These are phyloP conservation scores for Vitis cinerea DNA, from an alignment of 164 flowering plant genomes.

Conservation along the genomic window DNA sequence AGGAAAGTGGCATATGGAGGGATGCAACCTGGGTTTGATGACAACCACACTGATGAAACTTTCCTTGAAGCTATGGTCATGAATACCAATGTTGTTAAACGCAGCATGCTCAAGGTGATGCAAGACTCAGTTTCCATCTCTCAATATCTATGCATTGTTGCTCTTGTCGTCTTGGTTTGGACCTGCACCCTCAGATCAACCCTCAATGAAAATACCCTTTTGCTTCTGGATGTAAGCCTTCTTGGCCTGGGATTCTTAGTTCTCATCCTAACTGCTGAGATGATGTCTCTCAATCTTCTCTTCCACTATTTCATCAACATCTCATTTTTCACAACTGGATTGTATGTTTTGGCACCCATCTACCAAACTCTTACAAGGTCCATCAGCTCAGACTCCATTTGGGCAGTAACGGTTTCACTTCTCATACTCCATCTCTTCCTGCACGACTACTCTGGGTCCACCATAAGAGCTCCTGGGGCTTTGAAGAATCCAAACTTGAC, in stretches of 20 bases:
- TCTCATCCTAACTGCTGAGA: slow-evolving; percentile 65
- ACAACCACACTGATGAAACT: slow-evolving; percentile 85
- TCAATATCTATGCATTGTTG: slow-evolving; percentile 82
- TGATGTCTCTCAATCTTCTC: slow-evolving; percentile 52
- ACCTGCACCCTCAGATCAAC: slow-evolving; percentile 56
- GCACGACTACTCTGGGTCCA: slow-evolving; percentile 85
- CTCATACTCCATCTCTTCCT: slow-evolving; percentile 82
- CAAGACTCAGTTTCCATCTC: slow-evolving; percentile 57
- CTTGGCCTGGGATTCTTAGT: slow-evolving; percentile 71
- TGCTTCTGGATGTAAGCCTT: slow-evolving; percentile 62
- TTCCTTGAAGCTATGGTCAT: slow-evolving; percentile 92
- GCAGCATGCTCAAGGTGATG: slow-evolving; percentile 44
- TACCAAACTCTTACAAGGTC: slow-evolving; percentile 87
- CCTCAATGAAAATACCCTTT: slow-evolving; percentile 56
- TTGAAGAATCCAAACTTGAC: slow-evolving; percentile 68
- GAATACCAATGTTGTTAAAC: slow-evolving; percentile 84
- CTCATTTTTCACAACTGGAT: slow-evolving; percentile 69
- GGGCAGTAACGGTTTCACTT: slow-evolving; percentile 76
- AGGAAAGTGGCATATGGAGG: slow-evolving; percentile 99
- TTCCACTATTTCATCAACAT: slow-evolving; percentile 60
- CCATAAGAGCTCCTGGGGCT: slow-evolving; percentile 72
- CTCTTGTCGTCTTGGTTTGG: slow-evolving; percentile 91
- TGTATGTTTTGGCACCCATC: slow-evolving; percentile 79
- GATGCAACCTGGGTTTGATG: slow-evolving; percentile 96
- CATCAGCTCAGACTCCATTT: slow-evolving; percentile 90